These are phyloP conservation scores for Metschnikowia proteae DNA, from an alignment of 805 yeast genomes.

Conservation along the genomic window DNA sequence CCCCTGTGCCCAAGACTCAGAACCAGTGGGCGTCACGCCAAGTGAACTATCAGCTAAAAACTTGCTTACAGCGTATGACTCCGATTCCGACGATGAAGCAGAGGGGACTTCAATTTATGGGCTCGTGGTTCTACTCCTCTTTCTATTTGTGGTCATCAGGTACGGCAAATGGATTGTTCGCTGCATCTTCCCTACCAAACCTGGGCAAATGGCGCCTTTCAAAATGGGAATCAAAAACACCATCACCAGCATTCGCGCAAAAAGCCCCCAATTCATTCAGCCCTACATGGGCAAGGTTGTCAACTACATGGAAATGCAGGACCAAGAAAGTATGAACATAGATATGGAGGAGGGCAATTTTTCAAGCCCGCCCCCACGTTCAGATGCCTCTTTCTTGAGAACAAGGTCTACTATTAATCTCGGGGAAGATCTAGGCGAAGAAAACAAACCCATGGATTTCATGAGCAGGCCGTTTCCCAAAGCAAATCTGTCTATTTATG, in stretches of 20 bases:
- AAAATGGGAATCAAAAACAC: slow-evolving; percentile 9
- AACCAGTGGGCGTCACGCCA: slow-evolving; percentile 38
- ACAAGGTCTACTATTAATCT: slow-evolving; percentile 37
- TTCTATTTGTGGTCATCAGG: slow-evolving; percentile 17
- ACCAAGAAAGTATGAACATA: slow-evolving; percentile 21
- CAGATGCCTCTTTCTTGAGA: slow-evolving; percentile 26
- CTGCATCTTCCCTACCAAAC: not conserved
- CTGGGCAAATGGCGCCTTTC: not conserved
- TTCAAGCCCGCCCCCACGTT: slow-evolving; percentile 16
- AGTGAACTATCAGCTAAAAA: slow-evolving; percentile 32
- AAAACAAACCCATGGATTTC: slow-evolving; percentile 16
- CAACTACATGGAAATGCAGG: slow-evolving; percentile 18
- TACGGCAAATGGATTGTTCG: slow-evolving; percentile 1
- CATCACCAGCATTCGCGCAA: slow-evolving; percentile 7
- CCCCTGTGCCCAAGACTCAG: slow-evolving; percentile 10
- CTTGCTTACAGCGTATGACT: slow-evolving; percentile 5
- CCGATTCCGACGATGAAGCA: slow-evolving; percentile 19
- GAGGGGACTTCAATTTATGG: slow-evolving; percentile 6
- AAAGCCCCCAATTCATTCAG: slow-evolving; percentile 18
- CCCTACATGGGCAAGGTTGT: slow-evolving; percentile 21
- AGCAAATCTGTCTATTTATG: slow-evolving; percentile 7
- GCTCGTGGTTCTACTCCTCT: slow-evolving; percentile 16
- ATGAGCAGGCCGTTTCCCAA: slow-evolving; percentile 34
- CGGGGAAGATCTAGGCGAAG: slow-evolving; percentile 8
- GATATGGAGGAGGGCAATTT: slow-evolving; percentile 35